phyloP scores from a whole-genome alignment of 2,329 filamentous ascomycete genomes.

The Exophiala spinifera region DNA sequence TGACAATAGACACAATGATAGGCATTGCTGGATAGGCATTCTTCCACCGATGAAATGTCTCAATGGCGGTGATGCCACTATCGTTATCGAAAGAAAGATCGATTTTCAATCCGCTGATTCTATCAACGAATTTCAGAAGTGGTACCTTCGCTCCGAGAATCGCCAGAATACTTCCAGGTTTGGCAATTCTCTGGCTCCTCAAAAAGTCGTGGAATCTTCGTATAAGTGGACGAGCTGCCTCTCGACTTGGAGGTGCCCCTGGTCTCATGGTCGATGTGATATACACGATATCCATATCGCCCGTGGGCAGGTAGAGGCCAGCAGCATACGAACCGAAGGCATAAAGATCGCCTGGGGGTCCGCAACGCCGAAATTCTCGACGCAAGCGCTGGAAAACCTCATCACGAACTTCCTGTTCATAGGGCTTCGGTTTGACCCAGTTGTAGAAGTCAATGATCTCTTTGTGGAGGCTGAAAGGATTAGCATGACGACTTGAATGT shows the following conservation, averaged over 20 bases:
- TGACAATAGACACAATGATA: slow-evolving; percentile 79
- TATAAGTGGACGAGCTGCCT: slow-evolving; percentile 55
- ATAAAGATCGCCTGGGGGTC: slow-evolving; percentile 60
- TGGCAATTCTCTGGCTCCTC: slow-evolving; percentile 54
- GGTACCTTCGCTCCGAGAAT: slow-evolving; percentile 80
- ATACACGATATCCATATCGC: slow-evolving; percentile 91
- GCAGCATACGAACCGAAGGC: slow-evolving; percentile 94
- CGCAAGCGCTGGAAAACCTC: slow-evolving; percentile 70
- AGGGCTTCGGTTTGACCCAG: slow-evolving; percentile 72
- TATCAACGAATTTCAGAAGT: slow-evolving; percentile 86
- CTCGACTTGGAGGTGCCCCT: slow-evolving; percentile 30
- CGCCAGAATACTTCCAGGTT: slow-evolving; percentile 59
- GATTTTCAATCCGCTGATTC: slow-evolving; percentile 72
- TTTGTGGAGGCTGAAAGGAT: slow-evolving; percentile 68
- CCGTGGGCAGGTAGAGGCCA: slow-evolving; percentile 71
- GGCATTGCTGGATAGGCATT: slow-evolving; percentile 78
- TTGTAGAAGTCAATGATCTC: slow-evolving; percentile 88
- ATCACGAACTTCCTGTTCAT: slow-evolving; percentile 71
- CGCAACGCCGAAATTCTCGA: slow-evolving; percentile 55
- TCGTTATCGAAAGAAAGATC: slow-evolving; percentile 95
- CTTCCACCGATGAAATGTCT: slow-evolving; percentile 80
- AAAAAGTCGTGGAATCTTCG: slow-evolving; percentile 63
- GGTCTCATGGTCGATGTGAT: slow-evolving; percentile 60
- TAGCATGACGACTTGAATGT: neutral
- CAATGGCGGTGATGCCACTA: slow-evolving; percentile 73